Base-by-base conservation (phyloP, 345 rosid genomes). In the Garcia nutans region DNA sequence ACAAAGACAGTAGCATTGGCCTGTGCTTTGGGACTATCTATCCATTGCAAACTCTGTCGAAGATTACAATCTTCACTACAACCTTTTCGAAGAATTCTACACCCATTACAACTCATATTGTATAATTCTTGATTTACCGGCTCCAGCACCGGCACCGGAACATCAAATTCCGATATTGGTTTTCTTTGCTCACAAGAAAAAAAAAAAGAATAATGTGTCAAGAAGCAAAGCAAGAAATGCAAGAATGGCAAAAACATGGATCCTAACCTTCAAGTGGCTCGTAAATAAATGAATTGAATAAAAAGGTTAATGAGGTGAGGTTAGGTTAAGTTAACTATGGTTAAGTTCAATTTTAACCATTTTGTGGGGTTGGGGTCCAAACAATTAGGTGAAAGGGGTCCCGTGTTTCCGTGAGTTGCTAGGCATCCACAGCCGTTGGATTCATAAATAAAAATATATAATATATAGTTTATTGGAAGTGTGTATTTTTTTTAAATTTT, bases 1-100 rank as follows among this genome's bases (percentile, higher is more conserved):
- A 94, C 93, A 77, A 92, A 94, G 41, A 92, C 82, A 45, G 98
- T 94, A 73, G 98, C 98, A 83, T 94, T 74, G 24, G 92, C 94
- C 72, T 94, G 97, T 23, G 96, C 89, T 70, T 89, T 90, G 0
- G 96, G 75, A 12, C 81, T 75, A 28, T 84, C 86, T 73, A 94
- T 82, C 87, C 88, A 88, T 63, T 85, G 89, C 9, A 94, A 81
- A 80, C 88, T 87, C 47, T 90, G 90, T 54, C 96, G 86, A 65
- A 94, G 94, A 74, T 85, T 83, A 81, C 98, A 94, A 58, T 80
- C 77, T 6, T 92, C 96, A 61, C 90, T 86, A 86, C 98, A 94
- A 2, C 97, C 97, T 81, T 92, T 94, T 19, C 98, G 90, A 1
- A 94, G 88, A 63, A 92, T 85, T 45, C 98, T 84, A 68, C 98